These are phyloP conservation scores for Protomyces lactucae-debilis DNA, from an alignment of 1,139 yeast species.

Conservation along the genomic window DNA sequence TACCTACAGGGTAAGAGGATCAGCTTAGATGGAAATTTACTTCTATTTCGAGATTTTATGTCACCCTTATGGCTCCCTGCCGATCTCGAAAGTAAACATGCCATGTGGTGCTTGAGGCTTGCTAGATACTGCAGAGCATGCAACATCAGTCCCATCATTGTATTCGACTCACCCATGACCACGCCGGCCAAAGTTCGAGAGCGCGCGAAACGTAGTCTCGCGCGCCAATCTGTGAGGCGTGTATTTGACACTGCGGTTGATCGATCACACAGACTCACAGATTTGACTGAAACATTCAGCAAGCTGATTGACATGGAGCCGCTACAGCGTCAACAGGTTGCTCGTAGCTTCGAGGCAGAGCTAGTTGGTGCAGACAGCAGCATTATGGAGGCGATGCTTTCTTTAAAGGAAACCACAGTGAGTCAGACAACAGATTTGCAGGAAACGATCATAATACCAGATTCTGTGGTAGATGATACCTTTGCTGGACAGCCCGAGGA, in stretches of 20 bases:
- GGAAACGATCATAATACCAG: background rate
- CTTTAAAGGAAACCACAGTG: background rate
- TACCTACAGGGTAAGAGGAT: constrained; percentile 8
- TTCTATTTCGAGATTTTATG: constrained; percentile 14
- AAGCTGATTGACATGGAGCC: background rate
- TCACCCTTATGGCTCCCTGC: constrained; percentile 14
- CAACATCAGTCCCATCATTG: constrained; percentile 7
- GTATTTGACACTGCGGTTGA: background rate
- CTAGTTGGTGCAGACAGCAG: background rate
- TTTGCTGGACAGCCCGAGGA: background rate
- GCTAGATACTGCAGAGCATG: constrained; percentile 4
- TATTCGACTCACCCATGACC: constrained; percentile 16
- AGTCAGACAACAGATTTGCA: background rate
- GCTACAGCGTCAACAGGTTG: background rate
- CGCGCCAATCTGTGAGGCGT: background rate
- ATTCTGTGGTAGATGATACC: background rate
- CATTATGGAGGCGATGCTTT: background rate
- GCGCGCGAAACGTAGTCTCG: constrained; percentile 2
- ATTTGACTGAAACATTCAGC: background rate
- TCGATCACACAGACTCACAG: background rate
- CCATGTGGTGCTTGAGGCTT: constrained; percentile 9
- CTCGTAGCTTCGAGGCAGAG: background rate
- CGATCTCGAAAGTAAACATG: constrained; percentile 1
- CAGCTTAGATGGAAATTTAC: constrained; percentile 19
- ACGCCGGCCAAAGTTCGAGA: constrained; percentile 26